Evolutionary conservation across 768 basidiomycete species (phyloP).

Genomic region (Polyporus arcularius): DNA sequence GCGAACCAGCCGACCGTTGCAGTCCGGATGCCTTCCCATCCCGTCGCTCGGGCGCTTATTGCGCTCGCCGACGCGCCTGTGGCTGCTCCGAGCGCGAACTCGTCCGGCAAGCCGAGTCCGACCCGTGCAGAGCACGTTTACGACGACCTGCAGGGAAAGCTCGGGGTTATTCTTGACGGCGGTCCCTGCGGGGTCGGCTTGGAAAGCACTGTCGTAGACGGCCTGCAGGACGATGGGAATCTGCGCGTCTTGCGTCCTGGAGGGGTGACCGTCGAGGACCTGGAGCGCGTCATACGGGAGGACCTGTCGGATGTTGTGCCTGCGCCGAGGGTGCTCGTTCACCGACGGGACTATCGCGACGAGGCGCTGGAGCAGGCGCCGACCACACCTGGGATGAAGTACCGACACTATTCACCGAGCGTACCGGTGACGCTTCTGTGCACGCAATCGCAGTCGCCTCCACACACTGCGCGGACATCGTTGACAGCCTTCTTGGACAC

Average conservation of each 20-base stretch:
- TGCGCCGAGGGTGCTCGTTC: constrained; percentile 70
- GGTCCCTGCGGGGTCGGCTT: constrained; percentile 87
- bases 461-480: constrained; percentile 32
- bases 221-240: constrained; percentile 69
- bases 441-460: constrained; percentile 47
- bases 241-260: constrained; percentile 89
- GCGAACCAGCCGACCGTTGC: constrained; percentile 83
- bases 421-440: constrained; percentile 81
- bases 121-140: constrained; percentile 86
- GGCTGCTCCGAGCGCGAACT: constrained; percentile 95
- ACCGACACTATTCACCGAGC: constrained; percentile 92
- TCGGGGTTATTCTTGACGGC: constrained; percentile 87
- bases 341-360: constrained; percentile 76
- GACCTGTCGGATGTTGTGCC: constrained; percentile 34
- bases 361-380: constrained; percentile 73
- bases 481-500: constrained; percentile 44
- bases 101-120: constrained; percentile 92
- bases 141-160: constrained; percentile 73
- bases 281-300: constrained; percentile 59
- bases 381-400: constrained; percentile 99
- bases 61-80: constrained; percentile 71
- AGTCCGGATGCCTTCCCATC: constrained; percentile 92
- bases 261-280: constrained; percentile 88
- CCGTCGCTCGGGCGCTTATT: constrained; percentile 89
- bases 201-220: constrained; percentile 96